Conservation (phyloP, 345 rosid genomes). For the Hypericum androsaemum region DNA sequence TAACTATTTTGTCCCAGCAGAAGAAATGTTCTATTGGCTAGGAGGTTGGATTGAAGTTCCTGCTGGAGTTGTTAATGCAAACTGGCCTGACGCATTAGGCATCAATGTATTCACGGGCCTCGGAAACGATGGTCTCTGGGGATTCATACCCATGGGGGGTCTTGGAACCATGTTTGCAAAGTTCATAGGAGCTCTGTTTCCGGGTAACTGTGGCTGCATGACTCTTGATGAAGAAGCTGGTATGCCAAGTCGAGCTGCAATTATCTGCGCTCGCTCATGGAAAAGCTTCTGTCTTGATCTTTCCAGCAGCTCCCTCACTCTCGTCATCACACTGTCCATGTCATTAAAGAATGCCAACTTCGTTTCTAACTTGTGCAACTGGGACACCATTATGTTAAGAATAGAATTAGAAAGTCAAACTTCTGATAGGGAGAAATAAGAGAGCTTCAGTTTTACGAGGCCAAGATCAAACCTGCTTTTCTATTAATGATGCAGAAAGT, state of each 20-base stretch:
- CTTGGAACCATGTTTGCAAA: conserved; percentile 50
- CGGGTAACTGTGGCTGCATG: conserved; percentile 42
- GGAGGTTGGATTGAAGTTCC: conserved; percentile 47
- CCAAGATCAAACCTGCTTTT: conserved; percentile 60
- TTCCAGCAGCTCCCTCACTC: conserved; percentile 83
- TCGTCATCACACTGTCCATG: conserved; percentile 49
- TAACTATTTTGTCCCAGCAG: conserved; percentile 25
- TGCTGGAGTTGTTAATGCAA: conserved; percentile 33
- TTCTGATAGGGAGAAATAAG: not conserved
- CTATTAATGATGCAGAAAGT: conserved; percentile 60
- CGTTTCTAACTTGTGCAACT: conserved; percentile 82
- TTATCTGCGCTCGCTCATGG: conserved; percentile 89
- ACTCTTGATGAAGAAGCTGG: conserved; percentile 54
- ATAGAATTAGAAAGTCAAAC: conserved; percentile 5
- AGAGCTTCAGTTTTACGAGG: not conserved
- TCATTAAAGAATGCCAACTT: conserved; percentile 81
- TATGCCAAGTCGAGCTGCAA: conserved; percentile 73
- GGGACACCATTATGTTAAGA: conserved; percentile 12
- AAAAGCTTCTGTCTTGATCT: conserved; percentile 81
- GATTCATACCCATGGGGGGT: conserved; percentile 50
- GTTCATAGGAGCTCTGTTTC: conserved; percentile 65
- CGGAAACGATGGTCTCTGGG: conserved; percentile 60
- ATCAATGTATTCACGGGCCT: conserved; percentile 44
- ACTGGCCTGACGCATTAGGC: conserved; percentile 34
- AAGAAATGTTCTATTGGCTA: conserved; percentile 25